A percentile compares a stretch with the other conserved stretches of the same genome.
phyloP scores from a whole-genome alignment of 2,329 filamentous ascomycete genomes.

The Fonsecaea erecta region DNA sequence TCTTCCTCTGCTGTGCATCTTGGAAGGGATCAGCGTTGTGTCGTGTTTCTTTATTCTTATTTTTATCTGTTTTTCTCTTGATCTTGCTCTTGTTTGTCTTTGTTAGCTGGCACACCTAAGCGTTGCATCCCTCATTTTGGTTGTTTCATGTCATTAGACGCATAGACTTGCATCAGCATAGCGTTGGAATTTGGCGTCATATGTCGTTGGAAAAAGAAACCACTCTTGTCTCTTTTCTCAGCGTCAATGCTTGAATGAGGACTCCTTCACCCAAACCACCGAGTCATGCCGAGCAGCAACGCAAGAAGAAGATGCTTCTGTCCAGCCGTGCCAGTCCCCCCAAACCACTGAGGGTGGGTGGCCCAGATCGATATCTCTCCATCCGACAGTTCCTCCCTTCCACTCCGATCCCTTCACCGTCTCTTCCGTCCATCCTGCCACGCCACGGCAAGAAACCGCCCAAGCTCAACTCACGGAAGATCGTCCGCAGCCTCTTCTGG shows the following conservation, averaged over 20 bases:
- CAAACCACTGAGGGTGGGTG: slow-evolving; percentile 32
- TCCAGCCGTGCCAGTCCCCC: slow-evolving; percentile 42
- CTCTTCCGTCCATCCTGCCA: slow-evolving; percentile 69
- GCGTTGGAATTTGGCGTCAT: neutral
- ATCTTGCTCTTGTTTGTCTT: neutral
- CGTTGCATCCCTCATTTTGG: neutral
- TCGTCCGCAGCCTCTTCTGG: slow-evolving; percentile 63
- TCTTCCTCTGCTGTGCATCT: neutral
- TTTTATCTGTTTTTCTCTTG: neutral
- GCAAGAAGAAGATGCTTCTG: slow-evolving; percentile 39
- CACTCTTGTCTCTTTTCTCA: neutral
- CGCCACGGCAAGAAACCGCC: slow-evolving; percentile 66
- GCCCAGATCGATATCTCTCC: slow-evolving; percentile 26
- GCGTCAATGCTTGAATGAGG: slow-evolving; percentile 26
- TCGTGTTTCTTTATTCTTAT: neutral
- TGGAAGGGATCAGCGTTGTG: neutral
- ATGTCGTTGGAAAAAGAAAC: neutral
- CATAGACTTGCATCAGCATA: slow-evolving; percentile 3
- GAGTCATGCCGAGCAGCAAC: slow-evolving; percentile 26
- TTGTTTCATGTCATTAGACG: neutral
- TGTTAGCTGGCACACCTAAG: neutral
- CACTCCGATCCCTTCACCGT: slow-evolving; percentile 71
- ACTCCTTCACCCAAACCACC: slow-evolving; percentile 16
- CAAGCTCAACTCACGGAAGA: slow-evolving; percentile 62
- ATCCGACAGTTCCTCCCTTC: slow-evolving; percentile 49